Evolutionary conservation across 2,329 filamentous ascomycete genomes (phyloP), one percentile per base, ranked within the genome.

Genomic region (Ilyonectria robusta): DNA sequence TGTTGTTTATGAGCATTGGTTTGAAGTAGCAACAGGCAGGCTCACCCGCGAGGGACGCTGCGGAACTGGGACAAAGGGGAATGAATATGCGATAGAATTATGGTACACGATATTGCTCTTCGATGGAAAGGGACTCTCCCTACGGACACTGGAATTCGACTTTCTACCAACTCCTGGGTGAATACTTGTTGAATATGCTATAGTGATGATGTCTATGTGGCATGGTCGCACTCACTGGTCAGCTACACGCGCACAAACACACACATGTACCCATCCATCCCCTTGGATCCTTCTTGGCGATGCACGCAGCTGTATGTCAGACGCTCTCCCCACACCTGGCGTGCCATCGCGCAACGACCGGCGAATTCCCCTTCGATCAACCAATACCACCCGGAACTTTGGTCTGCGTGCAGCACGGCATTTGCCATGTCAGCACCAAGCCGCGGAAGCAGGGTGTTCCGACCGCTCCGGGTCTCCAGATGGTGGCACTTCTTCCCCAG

Each of bases 41-140:
- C 15, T 33, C 11, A 19, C 55, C 62, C 48, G 42, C 56, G 47
- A 59, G 56, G 56, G 42, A 31, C 19, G 8, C 29, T 35, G 21
- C 19, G 42, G 26, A 59, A 47, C 26, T 31, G 42, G 40, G 50
- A 55, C 29, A 55, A 9, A 48, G 40, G 56, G 62, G 55, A 54
- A 56, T 44, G 55, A 59, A 56, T 44, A 59, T 48, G 55, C 40
- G 23, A 59, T 65, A 65, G 62, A 65, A 48, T 50, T 56, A 46
- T 53, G 53, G 59, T 50, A 62, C 26, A 62, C 44, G 53, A 62
- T 46, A 56, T 50, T 47, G 42, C 59, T 54, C 44, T 50, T 33
- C 44, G 47, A 54, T 26, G 51, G 53, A 62, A 56, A 56, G 59
- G 59, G 53, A 57, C 51, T 29, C 42, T 33, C 13, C 17, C 54